Percentiles rank a stretch among this genome's conserved stretches.
Conservation (phyloP, 208 protist genomes). For the Trypanosomatidae sp. region DNA sequence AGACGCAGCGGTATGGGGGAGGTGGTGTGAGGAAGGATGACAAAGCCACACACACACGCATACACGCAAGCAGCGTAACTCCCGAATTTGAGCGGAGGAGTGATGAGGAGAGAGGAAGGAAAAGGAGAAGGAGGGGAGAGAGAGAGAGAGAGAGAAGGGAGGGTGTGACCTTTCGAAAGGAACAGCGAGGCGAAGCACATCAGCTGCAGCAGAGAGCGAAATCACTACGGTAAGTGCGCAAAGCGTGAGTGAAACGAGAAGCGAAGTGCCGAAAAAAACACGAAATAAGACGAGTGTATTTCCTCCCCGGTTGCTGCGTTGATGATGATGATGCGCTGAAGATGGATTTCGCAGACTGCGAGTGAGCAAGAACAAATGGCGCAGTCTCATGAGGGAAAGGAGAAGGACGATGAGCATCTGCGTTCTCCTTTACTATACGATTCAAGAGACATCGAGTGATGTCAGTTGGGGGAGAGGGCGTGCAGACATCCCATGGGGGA, state of each 20-base stretch:
- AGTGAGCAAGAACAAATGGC: too few species aligned
- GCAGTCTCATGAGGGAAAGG: neutral
- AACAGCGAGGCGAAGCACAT: neutral
- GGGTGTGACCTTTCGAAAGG: neutral
- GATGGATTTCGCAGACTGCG: too few species aligned
- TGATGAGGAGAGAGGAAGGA: neutral
- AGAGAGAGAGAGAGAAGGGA: constrained; percentile 1
- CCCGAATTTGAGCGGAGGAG: neutral
- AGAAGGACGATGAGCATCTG: neutral
- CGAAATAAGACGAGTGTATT: too few species aligned
- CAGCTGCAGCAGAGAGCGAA: too few species aligned
- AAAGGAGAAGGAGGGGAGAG: constrained; percentile 1
- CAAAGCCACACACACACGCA: neutral
- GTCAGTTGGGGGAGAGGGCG: too few species aligned
- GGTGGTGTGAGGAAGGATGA: neutral
- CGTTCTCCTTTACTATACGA: neutral
- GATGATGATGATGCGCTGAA: too few species aligned
- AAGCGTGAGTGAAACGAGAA: too few species aligned
- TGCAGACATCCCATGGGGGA: neutral
- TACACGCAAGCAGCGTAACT: neutral
- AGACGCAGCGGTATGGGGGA: neutral
- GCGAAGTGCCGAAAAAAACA: too few species aligned
- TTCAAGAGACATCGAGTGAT: neutral
- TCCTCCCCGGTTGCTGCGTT: too few species aligned
- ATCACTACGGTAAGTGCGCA: too few species aligned